Evolutionary conservation across 768 basidiomycete genomes (phyloP).

Genomic region (Tricholoma sp.): DNA sequence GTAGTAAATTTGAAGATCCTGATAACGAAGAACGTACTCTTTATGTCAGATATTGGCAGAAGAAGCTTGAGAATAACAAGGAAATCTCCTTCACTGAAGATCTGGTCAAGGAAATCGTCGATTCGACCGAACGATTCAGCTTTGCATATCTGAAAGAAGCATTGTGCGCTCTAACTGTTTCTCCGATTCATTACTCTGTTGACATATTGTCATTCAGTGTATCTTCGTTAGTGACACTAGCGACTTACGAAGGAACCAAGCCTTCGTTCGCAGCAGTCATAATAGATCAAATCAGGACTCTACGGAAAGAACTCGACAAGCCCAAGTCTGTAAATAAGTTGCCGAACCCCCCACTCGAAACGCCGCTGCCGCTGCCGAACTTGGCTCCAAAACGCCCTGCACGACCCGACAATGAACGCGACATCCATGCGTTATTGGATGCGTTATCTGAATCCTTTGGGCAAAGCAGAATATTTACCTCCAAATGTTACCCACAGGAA

Average conservation of each 20-base stretch:
- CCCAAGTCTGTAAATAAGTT: slow-evolving; percentile 9
- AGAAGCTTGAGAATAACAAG: slow-evolving; percentile 61
- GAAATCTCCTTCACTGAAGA: slow-evolving; percentile 63
- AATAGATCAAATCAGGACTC: slow-evolving; percentile 52
- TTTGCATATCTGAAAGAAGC: slow-evolving; percentile 90
- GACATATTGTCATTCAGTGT: slow-evolving; percentile 43
- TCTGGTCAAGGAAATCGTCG: slow-evolving; percentile 56
- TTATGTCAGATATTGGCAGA: slow-evolving; percentile 78
- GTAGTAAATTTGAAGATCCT: slow-evolving; percentile 70
- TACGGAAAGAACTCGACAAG: slow-evolving; percentile 65
- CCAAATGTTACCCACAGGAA: not conserved
- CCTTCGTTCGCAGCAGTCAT: slow-evolving; percentile 47
- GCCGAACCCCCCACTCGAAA: not conserved
- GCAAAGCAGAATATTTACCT: not conserved
- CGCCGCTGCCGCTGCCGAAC: not conserved
- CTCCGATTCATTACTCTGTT: not conserved
- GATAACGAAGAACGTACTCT: slow-evolving; percentile 54
- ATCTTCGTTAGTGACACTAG: slow-evolving; percentile 65
- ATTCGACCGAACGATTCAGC: slow-evolving; percentile 62
- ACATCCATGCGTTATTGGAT: slow-evolving; percentile 13
- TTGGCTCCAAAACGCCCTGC: not conserved
- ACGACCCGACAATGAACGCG: slow-evolving; percentile 9
- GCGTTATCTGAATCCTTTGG: slow-evolving; percentile 3
- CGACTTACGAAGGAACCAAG: slow-evolving; percentile 43
- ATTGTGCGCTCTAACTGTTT: slow-evolving; percentile 52